phyloP scores from a whole-genome alignment of 768 basidiomycete genomes.

The Tylopilus sp. region DNA sequence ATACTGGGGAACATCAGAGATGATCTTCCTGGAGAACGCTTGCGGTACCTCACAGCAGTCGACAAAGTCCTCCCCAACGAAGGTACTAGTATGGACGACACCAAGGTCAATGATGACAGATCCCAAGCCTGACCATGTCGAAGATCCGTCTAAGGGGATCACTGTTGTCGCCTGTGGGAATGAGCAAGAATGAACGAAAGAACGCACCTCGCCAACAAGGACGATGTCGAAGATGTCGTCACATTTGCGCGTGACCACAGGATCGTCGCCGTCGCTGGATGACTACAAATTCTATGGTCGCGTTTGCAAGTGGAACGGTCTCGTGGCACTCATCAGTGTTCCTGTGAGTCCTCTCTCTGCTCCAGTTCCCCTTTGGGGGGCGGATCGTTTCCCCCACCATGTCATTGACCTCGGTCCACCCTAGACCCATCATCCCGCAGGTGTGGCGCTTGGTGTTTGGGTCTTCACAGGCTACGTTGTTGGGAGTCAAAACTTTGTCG shows the following conservation, averaged over 20 bases:
- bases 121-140: too few relatives aligned
- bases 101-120: conserved; percentile 26
- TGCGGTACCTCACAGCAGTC: conserved; percentile 16
- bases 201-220: conserved; percentile 54
- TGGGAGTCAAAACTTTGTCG: conserved; percentile 62
- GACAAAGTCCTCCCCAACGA: conserved; percentile 11
- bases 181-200: neutral
- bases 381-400: too few relatives aligned
- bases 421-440: conserved; percentile 5
- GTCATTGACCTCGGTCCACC: conserved; percentile 2
- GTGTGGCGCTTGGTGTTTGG: conserved; percentile 22
- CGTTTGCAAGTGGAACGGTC: conserved; percentile 46
- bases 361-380: neutral
- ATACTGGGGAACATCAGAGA: conserved; percentile 26
- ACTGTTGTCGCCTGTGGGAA: neutral
- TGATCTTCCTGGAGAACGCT: conserved; percentile 28
- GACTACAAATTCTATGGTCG: conserved; percentile 38
- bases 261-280: conserved; percentile 27
- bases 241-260: conserved; percentile 36
- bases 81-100: conserved; percentile 10
- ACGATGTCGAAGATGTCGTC: conserved; percentile 58
- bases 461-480: conserved; percentile 73
- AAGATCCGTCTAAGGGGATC: too few relatives aligned
- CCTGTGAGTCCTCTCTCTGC: conserved; percentile 23
- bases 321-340: conserved; percentile 50